Evolutionary conservation across 2,329 filamentous ascomycete species (phyloP).

Genomic region (Pleoardoris graminearum): DNA sequence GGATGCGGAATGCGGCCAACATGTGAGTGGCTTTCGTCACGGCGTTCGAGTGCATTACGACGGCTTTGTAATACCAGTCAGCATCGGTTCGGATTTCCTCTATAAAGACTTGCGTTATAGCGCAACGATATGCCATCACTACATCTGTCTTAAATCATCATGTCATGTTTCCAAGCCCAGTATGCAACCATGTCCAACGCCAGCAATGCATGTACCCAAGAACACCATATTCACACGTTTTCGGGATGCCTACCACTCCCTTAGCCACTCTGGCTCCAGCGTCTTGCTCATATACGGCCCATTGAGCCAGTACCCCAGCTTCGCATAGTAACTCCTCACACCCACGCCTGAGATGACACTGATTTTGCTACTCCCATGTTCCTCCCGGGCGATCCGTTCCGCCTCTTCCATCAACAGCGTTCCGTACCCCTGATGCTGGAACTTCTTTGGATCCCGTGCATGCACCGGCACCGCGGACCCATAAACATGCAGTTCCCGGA

Average conservation of each 20-base stretch:
- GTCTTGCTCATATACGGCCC: slow-evolving; percentile 68
- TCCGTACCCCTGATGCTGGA: slow-evolving; percentile 97
- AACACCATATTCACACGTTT: background rate
- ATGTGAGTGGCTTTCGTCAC: background rate
- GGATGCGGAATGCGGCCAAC: background rate
- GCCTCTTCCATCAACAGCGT: slow-evolving; percentile 98
- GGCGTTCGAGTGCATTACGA: slow-evolving; percentile 2
- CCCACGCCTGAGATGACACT: slow-evolving; percentile 98
- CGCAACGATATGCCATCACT: slow-evolving; percentile 5
- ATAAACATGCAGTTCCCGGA: slow-evolving; percentile 94
- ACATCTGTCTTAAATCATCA: background rate
- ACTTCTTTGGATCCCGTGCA: slow-evolving; percentile 91
- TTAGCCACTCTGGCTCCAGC: slow-evolving; percentile 40
- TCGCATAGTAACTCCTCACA: slow-evolving; percentile 91
- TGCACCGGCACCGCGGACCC: slow-evolving; percentile 97
- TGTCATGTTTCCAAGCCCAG: background rate
- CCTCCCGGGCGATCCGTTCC: slow-evolving; percentile 89
- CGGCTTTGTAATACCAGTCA: too few species aligned
- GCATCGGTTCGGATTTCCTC: too few species aligned
- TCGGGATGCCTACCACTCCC: slow-evolving; percentile 26
- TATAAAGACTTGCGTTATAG: background rate
- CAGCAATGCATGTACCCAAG: slow-evolving; percentile 19
- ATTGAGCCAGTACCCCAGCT: slow-evolving; percentile 90
- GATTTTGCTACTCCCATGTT: slow-evolving; percentile 92
- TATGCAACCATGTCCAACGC: slow-evolving; percentile 9